phyloP scores from a whole-genome alignment of 2,329 filamentous ascomycete species.

The Sporothrix sp. region DNA sequence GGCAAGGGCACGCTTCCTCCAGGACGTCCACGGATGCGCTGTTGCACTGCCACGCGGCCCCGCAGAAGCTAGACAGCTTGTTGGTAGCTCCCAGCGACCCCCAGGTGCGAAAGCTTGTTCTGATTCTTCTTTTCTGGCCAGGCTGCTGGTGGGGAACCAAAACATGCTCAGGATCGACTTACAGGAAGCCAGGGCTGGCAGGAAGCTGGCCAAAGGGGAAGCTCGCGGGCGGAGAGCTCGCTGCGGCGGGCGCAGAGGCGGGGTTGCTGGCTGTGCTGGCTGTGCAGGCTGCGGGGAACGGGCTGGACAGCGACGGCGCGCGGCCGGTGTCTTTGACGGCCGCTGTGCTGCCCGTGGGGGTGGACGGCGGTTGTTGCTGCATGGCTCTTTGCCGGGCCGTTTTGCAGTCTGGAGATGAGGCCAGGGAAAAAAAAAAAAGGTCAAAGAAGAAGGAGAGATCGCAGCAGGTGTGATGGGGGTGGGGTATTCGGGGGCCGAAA shows the following conservation, averaged over 20 bases:
- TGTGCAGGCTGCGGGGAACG: not conserved
- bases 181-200: not conserved
- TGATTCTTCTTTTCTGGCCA: not conserved
- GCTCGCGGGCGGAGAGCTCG: not conserved
- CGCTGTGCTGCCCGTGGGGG: constrained; percentile 1
- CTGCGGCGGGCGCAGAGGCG: not conserved
- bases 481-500: not conserved
- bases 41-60: constrained; percentile 19
- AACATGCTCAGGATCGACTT: not conserved
- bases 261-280: constrained; percentile 4
- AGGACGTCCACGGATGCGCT: not conserved
- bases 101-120: not conserved
- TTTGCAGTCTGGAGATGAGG: too few relatives aligned
- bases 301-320: not conserved
- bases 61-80: constrained; percentile 15
- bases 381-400: not conserved
- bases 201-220: constrained; percentile 4
- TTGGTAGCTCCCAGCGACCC: constrained; percentile 3
- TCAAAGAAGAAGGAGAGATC: not conserved
- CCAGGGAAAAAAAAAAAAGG: not conserved
- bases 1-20: not conserved
- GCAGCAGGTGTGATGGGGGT: not conserved
- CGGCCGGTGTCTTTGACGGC: not conserved
- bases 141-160: not conserved
- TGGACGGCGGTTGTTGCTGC: not conserved